A percentile compares a stretch with the other conserved stretches of the same genome.
Evolutionary conservation across 805 yeast genomes (phyloP).

Genomic region (Kregervanrija delftensis): DNA sequence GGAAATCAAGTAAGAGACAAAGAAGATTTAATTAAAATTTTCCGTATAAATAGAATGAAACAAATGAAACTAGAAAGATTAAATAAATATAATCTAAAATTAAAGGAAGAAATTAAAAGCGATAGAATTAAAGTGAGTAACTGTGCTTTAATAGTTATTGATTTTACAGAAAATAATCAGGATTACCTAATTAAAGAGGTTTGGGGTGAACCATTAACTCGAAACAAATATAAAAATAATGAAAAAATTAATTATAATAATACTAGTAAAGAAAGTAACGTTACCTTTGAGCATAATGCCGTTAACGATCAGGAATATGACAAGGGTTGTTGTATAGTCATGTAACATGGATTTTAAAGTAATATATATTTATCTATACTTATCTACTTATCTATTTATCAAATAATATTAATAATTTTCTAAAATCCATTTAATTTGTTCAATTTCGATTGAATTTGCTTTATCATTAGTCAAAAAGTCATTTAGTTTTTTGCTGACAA

Average conservation of each 20-base stretch:
- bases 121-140: conserved; percentile 61
- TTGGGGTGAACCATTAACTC: conserved; percentile 27
- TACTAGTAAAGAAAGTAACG: background rate
- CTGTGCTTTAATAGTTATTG: conserved; percentile 43
- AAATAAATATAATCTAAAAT: conserved; percentile 46
- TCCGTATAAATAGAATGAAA: conserved; percentile 37
- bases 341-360: conserved; percentile 11
- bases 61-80: conserved; percentile 55
- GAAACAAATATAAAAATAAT: background rate
- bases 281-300: background rate
- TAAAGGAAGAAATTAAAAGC: conserved; percentile 43
- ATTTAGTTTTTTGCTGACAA: conserved; percentile 32
- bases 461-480: conserved; percentile 25
- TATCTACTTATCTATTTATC: background rate
- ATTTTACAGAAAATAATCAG: conserved; percentile 35
- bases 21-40: conserved; percentile 18
- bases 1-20: background rate
- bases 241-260: background rate
- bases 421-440: conserved; percentile 30
- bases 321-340: conserved; percentile 24
- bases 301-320: conserved; percentile 1
- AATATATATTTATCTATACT: background rate
- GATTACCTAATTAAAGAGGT: conserved; percentile 41
- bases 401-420: background rate
- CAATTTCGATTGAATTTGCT: conserved; percentile 27